These are phyloP conservation scores for Beauveria caledonica DNA, from an alignment of 2,329 filamentous ascomycete genomes.

Conservation along the genomic window DNA sequence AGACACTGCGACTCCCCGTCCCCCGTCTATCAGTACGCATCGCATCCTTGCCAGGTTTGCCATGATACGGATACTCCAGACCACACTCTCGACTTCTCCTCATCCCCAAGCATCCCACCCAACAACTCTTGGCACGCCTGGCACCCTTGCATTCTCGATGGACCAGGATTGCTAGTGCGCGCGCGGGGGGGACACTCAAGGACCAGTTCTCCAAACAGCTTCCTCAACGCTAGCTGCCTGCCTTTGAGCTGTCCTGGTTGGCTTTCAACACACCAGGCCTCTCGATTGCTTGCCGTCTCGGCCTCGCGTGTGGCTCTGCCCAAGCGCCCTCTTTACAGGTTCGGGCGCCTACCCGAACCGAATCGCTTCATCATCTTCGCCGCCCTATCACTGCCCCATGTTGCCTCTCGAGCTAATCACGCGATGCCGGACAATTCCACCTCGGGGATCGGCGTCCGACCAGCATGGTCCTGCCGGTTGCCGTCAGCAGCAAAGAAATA, in stretches of 20 bases:
- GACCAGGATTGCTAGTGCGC: background rate
- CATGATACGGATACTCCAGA: background rate
- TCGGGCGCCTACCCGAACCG: background rate
- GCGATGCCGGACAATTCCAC: background rate
- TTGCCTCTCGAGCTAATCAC: background rate
- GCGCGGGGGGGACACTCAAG: constrained; percentile 1
- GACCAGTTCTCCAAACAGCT: background rate
- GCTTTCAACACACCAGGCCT: background rate
- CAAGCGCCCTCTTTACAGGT: background rate
- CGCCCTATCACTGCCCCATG: background rate
- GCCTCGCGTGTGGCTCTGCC: background rate
- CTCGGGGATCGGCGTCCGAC: constrained; percentile 5
- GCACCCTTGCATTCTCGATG: background rate
- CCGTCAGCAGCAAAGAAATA: background rate
- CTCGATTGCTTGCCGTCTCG: background rate
- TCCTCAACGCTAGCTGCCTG: background rate
- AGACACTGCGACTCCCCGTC: background rate
- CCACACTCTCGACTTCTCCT: background rate
- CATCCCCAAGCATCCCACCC: background rate
- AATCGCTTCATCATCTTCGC: background rate
- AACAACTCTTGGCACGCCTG: background rate
- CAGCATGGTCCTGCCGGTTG: background rate
- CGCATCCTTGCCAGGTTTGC: too few relatives aligned
- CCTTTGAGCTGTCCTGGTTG: background rate
- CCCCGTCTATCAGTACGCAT: background rate